phyloP scores from a whole-genome alignment of 257 asterid species.

The Eucommia ulmoides region DNA sequence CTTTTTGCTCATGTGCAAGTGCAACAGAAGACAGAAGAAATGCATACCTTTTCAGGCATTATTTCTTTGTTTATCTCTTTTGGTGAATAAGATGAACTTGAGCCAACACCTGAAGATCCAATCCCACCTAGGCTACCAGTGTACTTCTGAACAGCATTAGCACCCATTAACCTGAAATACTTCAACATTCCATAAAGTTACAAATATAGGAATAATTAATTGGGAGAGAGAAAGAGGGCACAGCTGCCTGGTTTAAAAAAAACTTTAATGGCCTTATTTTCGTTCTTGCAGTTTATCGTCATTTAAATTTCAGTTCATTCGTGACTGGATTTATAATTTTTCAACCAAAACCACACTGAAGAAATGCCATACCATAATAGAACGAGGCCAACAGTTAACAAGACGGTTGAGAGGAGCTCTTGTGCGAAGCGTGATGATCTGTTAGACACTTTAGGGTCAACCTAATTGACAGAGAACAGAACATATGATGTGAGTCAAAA shows the following conservation, averaged over 20 bases:
- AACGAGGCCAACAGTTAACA: conserved; percentile 76
- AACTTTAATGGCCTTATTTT: too few relatives aligned
- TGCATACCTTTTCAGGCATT: conserved; percentile 79
- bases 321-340: too few relatives aligned
- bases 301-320: neutral
- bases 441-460: conserved; percentile 63
- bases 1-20: too few relatives aligned
- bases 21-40: too few relatives aligned
- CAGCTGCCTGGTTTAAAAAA: too few relatives aligned
- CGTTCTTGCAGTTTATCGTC: neutral
- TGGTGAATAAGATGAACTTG: conserved; percentile 79
- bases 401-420: conserved; percentile 65
- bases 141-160: conserved; percentile 88
- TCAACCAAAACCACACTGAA: conserved; percentile 5
- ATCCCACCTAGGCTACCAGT: conserved; percentile 91
- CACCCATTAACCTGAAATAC: conserved; percentile 54
- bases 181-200: conserved; percentile 5
- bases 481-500: conserved; percentile 2
- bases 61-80: conserved; percentile 83
- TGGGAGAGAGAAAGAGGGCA: too few relatives aligned
- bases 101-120: conserved; percentile 90
- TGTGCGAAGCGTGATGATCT: conserved; percentile 68
- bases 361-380: conserved; percentile 57
- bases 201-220: neutral
- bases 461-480: conserved; percentile 41